Evolutionary conservation across 2,329 filamentous ascomycete species (phyloP).

Genomic region (Trichophyton benhamiae): DNA sequence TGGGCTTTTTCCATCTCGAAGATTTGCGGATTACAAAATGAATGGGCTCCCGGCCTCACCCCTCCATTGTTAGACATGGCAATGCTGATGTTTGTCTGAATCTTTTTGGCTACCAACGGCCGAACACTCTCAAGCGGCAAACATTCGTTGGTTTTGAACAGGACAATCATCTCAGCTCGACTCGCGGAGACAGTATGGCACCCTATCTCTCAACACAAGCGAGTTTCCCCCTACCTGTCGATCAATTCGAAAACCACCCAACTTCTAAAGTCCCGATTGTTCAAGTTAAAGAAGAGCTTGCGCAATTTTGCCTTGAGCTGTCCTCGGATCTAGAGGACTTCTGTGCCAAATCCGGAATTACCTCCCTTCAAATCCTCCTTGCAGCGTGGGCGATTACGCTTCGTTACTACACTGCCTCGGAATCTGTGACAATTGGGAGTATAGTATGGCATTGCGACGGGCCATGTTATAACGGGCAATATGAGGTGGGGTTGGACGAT

Average conservation of each 20-base stretch:
- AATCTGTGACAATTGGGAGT: not conserved
- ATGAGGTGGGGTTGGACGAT: constrained; percentile 1
- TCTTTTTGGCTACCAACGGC: not conserved
- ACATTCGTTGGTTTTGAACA: not conserved
- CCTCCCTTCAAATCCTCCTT: not conserved
- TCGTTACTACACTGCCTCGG: not conserved
- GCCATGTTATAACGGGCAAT: not conserved
- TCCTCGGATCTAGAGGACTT: not conserved
- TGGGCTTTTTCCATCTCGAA: too few relatives aligned
- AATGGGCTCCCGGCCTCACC: not conserved
- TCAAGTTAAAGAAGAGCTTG: not conserved
- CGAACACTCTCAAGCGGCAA: not conserved
- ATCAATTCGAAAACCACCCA: not conserved
- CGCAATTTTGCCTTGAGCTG: not conserved
- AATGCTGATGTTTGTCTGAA: not conserved
- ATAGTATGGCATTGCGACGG: not conserved
- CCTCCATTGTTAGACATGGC: not conserved
- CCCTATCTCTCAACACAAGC: not conserved
- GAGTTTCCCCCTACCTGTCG: not conserved
- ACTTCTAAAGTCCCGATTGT: not conserved
- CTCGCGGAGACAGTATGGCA: not conserved
- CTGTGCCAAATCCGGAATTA: not conserved
- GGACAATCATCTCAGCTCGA: not conserved
- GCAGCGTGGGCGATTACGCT: constrained; percentile 1
- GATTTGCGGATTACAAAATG: not conserved